Conservation (phyloP, 768 basidiomycete species). For the Fomitopsis serialis region DNA sequence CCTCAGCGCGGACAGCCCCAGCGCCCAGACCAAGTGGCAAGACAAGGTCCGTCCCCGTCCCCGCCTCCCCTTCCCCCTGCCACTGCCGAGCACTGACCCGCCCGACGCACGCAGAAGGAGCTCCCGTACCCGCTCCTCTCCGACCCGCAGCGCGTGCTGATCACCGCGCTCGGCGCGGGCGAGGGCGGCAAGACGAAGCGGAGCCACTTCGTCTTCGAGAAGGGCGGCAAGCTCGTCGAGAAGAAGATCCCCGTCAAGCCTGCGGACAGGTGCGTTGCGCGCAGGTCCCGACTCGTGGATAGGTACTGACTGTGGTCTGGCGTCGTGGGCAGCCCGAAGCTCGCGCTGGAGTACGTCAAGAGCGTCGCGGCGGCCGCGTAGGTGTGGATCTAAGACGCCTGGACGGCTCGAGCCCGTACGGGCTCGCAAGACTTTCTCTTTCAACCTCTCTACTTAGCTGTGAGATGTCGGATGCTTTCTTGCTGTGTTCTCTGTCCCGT, state of each 20-base stretch:
- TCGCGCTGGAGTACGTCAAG: constrained; percentile 70
- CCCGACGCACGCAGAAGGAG: constrained; percentile 58
- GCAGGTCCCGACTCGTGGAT: constrained; percentile 10
- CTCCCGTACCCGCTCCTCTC: constrained; percentile 85
- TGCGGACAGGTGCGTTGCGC: constrained; percentile 80
- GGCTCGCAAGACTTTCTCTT: not conserved
- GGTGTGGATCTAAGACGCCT: not conserved
- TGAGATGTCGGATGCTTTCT: not conserved
- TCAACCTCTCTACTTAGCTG: not conserved
- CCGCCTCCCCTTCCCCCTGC: not conserved
- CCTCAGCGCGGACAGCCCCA: constrained; percentile 71
- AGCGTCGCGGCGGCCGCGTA: constrained; percentile 5
- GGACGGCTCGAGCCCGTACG: not conserved
- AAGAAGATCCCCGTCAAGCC: constrained; percentile 85
- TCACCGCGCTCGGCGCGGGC: constrained; percentile 77
- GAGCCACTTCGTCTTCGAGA: constrained; percentile 90
- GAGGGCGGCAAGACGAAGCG: constrained; percentile 81
- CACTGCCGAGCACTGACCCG: not conserved
- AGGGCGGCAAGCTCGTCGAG: constrained; percentile 85
- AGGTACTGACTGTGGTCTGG: not conserved
- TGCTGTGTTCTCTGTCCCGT: not conserved
- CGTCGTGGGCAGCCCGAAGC: constrained; percentile 40
- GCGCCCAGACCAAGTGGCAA: constrained; percentile 81
- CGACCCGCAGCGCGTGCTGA: constrained; percentile 78
- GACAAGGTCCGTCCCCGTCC: constrained; percentile 77